Base-by-base conservation (phyloP, 177 flowering plant species). In the Tripterygium wilfordii region DNA sequence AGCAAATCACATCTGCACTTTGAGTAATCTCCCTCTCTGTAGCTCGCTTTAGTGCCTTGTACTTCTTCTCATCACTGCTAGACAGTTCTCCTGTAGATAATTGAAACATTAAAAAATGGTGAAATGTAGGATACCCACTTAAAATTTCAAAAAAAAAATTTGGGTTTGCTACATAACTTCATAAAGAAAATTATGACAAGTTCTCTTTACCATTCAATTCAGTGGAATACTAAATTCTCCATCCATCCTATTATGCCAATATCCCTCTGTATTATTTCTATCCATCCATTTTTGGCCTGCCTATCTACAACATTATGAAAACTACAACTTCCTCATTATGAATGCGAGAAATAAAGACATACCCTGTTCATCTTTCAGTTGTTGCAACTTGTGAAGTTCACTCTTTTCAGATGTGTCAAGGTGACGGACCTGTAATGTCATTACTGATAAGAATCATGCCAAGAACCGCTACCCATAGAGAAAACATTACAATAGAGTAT, bases 1-100 rank as follows among this genome's bases (percentile, higher is more conserved):
- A 94, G 53, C 99, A 94, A 47, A 94, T 94, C 57, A 94, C 99
- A 74, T 94, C 99, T 60, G 99, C 99, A 75, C 99, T 94, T 72
- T 90, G 99, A 44, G 97, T 74, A 61, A 94, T 94, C 72, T 94
- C 99, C 70, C 99, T 72, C 70, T 94, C 99, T 35, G 99, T 94
- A 48, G 96, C 96, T 35, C 96, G 72, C 63, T 94, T 94, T 53
- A 94, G 66, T 39, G 97, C 85, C 66, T 94, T 94, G 65, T 90
- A 94, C 59, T 94, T 94, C 57, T 94, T 94, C 79, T 94, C 99
- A 71, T 94, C 99, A 73, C 95, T 85, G 71, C 99, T 94, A 28
- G 99, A 94, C 52, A 94, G 55, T 52, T 94, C 99, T 36, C 99
- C 99, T 94, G 79, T 2, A 61, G 15, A 33, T 56, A 56, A n/a